Base-by-base conservation (phyloP, 306 rosid genomes). In the Casuarina glauca region DNA sequence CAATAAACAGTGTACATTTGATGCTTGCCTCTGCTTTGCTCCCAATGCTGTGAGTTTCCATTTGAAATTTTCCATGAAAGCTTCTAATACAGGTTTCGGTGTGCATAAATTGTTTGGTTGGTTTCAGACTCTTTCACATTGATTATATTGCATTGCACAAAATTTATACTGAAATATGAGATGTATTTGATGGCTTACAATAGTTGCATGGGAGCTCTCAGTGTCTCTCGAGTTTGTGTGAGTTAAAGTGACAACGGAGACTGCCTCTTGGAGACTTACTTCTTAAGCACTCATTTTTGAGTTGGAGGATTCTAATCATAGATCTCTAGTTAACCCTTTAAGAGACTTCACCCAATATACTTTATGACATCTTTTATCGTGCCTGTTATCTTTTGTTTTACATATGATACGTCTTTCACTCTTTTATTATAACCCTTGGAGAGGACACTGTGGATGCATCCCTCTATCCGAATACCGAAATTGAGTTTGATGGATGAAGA, bases 11-110 rank as follows among this genome's bases (percentile, higher is more conserved):
- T 26, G 32, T 26, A 26, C 32, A 26, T 35, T 16, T 73, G 77
- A 57, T 75, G 86, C 70, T 81, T 79, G 79, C 78, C 46, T 39
- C 41, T 71, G 58, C 49, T 78, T 62, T 82, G 73, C 51, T 57
- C 63, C 79, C 72, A 75, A 75, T 69, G 4, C 44, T 38, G 63
- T 19, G 54, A 77, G 26, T 69, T 76, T 48, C 45, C 16, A 73
- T 77, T 32, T 39, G 69, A 72, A 41, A 78, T 81, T 76, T 81
- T 46, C 36, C 68, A 78, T 51, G 74, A 50, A 81, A 82, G 60
- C 66, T 58, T 61, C 68, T 57, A 55, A 76, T 41, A 49, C 48
- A 55, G 52, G 13, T 72, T 42, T 76, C 69, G 50, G 26, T 52
- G 72, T 32, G 9, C 10, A 19, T 3, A 43, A 44, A 6, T 17